Conservation (phyloP, 148 eudicot species). For the Arbutus unedo region DNA sequence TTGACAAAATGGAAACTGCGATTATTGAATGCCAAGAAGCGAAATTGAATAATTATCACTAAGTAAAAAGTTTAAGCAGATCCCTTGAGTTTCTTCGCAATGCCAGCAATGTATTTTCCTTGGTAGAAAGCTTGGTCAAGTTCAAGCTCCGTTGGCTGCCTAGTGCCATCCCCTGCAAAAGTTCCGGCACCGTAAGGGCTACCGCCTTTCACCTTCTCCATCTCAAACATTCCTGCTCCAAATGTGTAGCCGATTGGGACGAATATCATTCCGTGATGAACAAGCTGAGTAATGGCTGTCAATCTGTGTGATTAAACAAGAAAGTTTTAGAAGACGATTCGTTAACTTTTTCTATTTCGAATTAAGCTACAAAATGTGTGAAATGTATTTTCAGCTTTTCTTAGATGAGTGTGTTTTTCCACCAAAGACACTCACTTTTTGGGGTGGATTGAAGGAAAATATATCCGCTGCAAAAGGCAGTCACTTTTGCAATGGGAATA, state of each 20-base stretch:
- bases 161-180: conserved; percentile 68
- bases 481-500: too few relatives aligned
- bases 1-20: not conserved
- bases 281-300: conserved; percentile 76
- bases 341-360: not conserved
- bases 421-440: not conserved
- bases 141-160: conserved; percentile 64
- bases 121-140: conserved; percentile 70
- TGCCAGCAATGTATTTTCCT: conserved; percentile 61
- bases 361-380: not conserved
- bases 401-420: not conserved
- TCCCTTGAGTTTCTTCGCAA: conserved; percentile 68
- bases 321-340: not conserved
- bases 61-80: conserved; percentile 27
- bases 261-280: conserved; percentile 76
- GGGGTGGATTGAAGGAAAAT: too few relatives aligned
- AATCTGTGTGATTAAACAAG: conserved; percentile 33
- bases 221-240: conserved; percentile 86
- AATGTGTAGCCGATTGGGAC: conserved; percentile 80
- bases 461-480: too few relatives aligned
- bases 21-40: not conserved
- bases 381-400: not conserved
- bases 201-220: conserved; percentile 70
- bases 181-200: conserved; percentile 78
- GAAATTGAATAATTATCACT: not conserved